Conservation (phyloP, 768 basidiomycete species). For the Suillus bovinus region DNA sequence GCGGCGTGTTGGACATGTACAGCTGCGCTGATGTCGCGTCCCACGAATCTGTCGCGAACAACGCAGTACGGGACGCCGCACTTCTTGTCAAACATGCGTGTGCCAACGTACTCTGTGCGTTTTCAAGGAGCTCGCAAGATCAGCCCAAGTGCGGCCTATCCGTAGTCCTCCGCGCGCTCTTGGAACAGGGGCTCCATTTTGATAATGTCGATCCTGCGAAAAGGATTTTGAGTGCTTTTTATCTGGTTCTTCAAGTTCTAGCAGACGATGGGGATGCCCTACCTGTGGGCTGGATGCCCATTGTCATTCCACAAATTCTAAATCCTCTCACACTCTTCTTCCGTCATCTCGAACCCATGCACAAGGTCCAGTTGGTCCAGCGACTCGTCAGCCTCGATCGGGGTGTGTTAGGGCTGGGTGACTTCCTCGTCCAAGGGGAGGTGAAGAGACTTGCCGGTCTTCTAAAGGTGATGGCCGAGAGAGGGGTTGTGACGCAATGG, state of each 20-base stretch:
- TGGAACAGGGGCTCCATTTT: slow-evolving; percentile 46
- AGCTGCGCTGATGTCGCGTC: slow-evolving; percentile 47
- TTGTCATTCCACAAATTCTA: slow-evolving; percentile 58
- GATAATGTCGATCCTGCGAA: slow-evolving; percentile 55
- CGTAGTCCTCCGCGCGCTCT: slow-evolving; percentile 54
- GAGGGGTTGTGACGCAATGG: slow-evolving; percentile 40
- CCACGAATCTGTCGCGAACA: slow-evolving; percentile 20
- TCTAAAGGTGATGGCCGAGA: slow-evolving; percentile 24
- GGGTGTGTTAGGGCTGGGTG: slow-evolving; percentile 36
- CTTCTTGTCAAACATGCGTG: slow-evolving; percentile 50
- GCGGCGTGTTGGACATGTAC: slow-evolving; percentile 54
- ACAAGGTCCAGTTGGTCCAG: slow-evolving; percentile 51
- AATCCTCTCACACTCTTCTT: slow-evolving; percentile 57
- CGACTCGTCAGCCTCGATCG: slow-evolving; percentile 59
- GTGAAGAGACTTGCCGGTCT: slow-evolving; percentile 34
- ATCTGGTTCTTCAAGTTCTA: slow-evolving; percentile 58
- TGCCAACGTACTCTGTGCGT: slow-evolving; percentile 44
- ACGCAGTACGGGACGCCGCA: slow-evolving; percentile 35
- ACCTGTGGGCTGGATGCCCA: slow-evolving; percentile 44
- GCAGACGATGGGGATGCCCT: slow-evolving; percentile 35
- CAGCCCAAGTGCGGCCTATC: slow-evolving; percentile 42
- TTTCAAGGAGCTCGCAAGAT: slow-evolving; percentile 36
- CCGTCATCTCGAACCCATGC: slow-evolving; percentile 54
- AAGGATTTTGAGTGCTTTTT: slow-evolving; percentile 55
- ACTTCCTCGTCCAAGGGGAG: slow-evolving; percentile 67